Evolutionary conservation across 2,329 filamentous ascomycete species (phyloP), one percentile per base, ranked within the genome.

Genomic region (Didymellaceae sp.): DNA sequence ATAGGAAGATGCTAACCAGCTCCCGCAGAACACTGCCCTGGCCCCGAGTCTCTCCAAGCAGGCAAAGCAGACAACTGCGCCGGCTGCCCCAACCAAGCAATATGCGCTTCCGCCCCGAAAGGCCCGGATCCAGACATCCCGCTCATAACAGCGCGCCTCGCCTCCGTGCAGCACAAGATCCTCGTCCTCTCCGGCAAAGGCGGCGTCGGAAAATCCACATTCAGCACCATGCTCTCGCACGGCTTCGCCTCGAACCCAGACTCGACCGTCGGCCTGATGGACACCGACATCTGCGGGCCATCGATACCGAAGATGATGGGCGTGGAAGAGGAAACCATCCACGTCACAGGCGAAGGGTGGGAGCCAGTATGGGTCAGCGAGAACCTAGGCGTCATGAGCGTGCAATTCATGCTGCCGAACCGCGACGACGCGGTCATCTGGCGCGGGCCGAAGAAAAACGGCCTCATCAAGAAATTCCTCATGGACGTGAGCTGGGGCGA

Each of bases 251-350:
- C 85, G 11, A 90, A 95, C 72, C 85, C 87, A 0, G 84, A 87
- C 35, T 87, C 80, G 48, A 90, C 85, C 1, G 90, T 99, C 21
- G 94, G 93, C 16, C 87, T 99, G 63, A 97, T 97, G 91, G 94
- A 99, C 75, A 95, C 94, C 6, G 94, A 99, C 74, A 96, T 99
- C 56, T 97, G 91, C 75, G 94, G 94, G 0, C 94, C 94, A 0
- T 91, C 86, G 58, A 97, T 99, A 65, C 94, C 94, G 16, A 97
- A 97, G 78, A 97, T 99, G 93, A 92, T 99, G 87, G 94, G 94
- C 25, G 93, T 97, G 1, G 92, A 97, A 74, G 79, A 85, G 20
- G 93, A 99, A 76, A 96, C 89, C 1, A 94, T 99, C 43, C 94
- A 99, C 72, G 86, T 96, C 44, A 94, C 87, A 68, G 88, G 85